A percentile compares a stretch with the other conserved stretches of the same genome.
These are phyloP conservation scores for Anisodus acutangulus DNA, from an alignment of 257 asterid species.

Conservation along the genomic window DNA sequence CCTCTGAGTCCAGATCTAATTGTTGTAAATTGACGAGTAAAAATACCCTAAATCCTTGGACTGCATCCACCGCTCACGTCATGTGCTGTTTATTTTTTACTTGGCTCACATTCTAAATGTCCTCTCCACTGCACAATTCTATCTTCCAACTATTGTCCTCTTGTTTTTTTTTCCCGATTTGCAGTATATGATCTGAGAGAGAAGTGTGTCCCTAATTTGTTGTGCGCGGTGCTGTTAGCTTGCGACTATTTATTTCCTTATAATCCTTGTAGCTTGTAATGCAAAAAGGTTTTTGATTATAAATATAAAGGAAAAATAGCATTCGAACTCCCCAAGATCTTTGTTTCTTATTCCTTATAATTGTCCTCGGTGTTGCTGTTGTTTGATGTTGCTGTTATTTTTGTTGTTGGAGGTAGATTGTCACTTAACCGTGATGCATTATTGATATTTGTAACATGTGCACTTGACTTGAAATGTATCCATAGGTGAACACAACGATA, in stretches of 20 bases:
- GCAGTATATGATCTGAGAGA: slow-evolving; percentile 12
- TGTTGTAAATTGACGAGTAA: background rate
- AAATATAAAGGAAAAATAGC: slow-evolving; percentile 13
- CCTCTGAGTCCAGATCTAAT: background rate
- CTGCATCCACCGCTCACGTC: background rate
- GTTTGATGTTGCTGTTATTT: background rate
- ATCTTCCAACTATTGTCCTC: background rate
- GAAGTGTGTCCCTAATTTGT: background rate
- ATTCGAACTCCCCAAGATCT: background rate
- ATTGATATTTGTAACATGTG: background rate
- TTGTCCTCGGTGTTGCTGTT: background rate
- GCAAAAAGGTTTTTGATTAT: background rate
- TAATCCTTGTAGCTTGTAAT: slow-evolving; percentile 14
- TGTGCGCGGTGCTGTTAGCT: background rate
- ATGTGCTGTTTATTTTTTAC: slow-evolving; percentile 1
- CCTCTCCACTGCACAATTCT: background rate
- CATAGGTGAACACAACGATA: slow-evolving; percentile 18
- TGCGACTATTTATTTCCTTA: background rate
- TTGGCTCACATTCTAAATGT: background rate
- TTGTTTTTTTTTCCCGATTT: background rate
- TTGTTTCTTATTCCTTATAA: slow-evolving; percentile 8
- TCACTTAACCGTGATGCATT: background rate
- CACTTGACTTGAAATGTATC: background rate
- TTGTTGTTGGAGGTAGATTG: slow-evolving; percentile 11
- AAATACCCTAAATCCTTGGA: background rate